phyloP scores from a whole-genome alignment of 2,329 filamentous ascomycete species.

The Beauveria asiatica region DNA sequence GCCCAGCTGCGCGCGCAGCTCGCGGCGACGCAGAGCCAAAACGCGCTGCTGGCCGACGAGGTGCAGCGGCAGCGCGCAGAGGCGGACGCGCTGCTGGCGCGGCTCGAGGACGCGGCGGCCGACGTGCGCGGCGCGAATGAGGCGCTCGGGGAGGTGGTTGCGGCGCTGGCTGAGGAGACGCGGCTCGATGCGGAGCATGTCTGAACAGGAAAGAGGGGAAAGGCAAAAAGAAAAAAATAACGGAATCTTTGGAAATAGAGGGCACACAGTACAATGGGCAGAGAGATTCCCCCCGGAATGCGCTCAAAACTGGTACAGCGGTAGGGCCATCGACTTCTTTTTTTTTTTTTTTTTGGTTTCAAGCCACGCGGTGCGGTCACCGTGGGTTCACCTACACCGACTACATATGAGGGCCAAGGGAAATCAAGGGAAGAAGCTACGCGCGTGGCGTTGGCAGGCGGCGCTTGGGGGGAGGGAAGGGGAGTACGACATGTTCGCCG shows the following conservation, averaged over 20 bases:
- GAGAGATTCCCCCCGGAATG: no score
- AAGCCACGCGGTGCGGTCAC: no score
- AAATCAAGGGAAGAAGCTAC: neutral
- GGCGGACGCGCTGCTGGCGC: slow-evolving; percentile 40
- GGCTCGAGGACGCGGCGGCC: slow-evolving; percentile 41
- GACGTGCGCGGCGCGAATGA: slow-evolving; percentile 47
- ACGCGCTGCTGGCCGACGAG: slow-evolving; percentile 43
- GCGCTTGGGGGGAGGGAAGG: no score
- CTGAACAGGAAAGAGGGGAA: neutral
- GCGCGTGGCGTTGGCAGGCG: neutral
- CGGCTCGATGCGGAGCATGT: slow-evolving; percentile 31
- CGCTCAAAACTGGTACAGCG: no score
- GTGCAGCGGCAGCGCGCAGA: slow-evolving; percentile 46
- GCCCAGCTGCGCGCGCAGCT: slow-evolving; percentile 49
- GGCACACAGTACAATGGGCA: no score
- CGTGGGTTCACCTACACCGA: no score
- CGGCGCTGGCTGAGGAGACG: slow-evolving; percentile 42
- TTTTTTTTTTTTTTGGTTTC: no score
- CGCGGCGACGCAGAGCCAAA: slow-evolving; percentile 48
- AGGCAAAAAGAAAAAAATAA: neutral
- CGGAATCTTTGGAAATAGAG: no score
- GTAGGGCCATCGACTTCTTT: no score
- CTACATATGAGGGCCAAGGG: neutral
- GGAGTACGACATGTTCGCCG: neutral
- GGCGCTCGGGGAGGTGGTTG: slow-evolving; percentile 37